Evolutionary conservation across 768 basidiomycete genomes (phyloP).

Genomic region (Lenzites betulinus): DNA sequence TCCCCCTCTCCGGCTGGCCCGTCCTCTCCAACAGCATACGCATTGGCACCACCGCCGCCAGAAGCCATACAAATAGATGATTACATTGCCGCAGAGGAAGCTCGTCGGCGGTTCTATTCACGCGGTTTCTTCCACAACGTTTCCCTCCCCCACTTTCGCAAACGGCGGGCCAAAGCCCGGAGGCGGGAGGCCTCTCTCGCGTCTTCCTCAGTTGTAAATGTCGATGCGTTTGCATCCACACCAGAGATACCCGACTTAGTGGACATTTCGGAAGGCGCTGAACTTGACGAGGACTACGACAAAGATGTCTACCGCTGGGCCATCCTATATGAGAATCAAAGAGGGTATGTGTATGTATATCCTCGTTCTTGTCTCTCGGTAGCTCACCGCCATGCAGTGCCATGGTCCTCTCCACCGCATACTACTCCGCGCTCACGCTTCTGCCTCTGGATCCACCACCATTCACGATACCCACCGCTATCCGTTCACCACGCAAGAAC

Average conservation of each 20-base stretch:
- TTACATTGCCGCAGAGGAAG: slow-evolving; percentile 45
- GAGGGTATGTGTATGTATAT: slow-evolving; percentile 54
- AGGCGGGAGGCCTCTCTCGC: slow-evolving; percentile 1
- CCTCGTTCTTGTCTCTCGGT: background rate
- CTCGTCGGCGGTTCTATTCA: slow-evolving; percentile 46
- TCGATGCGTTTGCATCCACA: background rate
- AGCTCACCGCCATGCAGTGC: slow-evolving; percentile 36
- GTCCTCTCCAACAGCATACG: slow-evolving; percentile 6
- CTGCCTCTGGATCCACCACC: slow-evolving; percentile 73
- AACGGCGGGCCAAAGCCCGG: background rate
- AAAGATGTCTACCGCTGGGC: slow-evolving; percentile 75
- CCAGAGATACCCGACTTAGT: slow-evolving; percentile 8
- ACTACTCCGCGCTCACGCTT: slow-evolving; percentile 70
- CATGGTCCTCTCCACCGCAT: slow-evolving; percentile 70
- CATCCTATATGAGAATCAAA: slow-evolving; percentile 78
- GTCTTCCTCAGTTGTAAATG: background rate
- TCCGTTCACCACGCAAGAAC: slow-evolving; percentile 36
- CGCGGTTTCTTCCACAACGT: slow-evolving; percentile 28
- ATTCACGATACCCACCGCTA: slow-evolving; percentile 58
- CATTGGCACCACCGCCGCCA: slow-evolving; percentile 38
- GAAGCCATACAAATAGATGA: slow-evolving; percentile 43
- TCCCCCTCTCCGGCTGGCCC: slow-evolving; percentile 19
- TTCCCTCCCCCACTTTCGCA: slow-evolving; percentile 14
- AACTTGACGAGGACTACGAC: slow-evolving; percentile 29
- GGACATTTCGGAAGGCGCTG: background rate